Evolutionary conservation across 2,329 filamentous ascomycete species (phyloP), one percentile per base, ranked within the genome.

Genomic region (Penicillium psychrosexuale): DNA sequence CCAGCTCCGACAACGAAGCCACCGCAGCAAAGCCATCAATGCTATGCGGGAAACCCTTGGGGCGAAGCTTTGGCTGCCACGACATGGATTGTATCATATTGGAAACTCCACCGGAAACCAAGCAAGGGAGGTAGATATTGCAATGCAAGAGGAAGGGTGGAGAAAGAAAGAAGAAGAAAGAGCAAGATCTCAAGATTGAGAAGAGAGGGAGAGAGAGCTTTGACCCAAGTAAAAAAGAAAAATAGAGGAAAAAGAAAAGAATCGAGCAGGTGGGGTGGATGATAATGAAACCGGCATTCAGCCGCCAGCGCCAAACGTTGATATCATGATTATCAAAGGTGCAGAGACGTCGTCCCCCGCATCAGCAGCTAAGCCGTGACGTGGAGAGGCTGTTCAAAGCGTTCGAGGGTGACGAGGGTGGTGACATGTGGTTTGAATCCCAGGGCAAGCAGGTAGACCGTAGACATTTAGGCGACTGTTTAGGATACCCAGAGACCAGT

Each of bases 11-110:
- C 31, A 72, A 51, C 43, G 72, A 65, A 40, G 68, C 64, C 51
- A 72, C 57, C 15, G 68, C 53, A 47, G 63, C 64, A 58, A 71
- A 64, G 49, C 69, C 67, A 60, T 69, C 70, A 42, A 74, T 62
- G 58, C 56, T 61, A 59, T 74, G 70, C 53, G 71, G 62, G 40
- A 68, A 67, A 46, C 71, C 73, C 58, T 75, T 77, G 22, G 71
- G 74, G 54, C 69, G 70, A 51, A 74, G 62, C 58, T 72, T 73
- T 17, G 70, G 71, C 61, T 73, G 72, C 56, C 66, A 67, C 34
- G 68, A 69, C 70, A 83, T 84, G 33, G 37, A 44, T 39, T 37
- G 49, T 24, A 44, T 43, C 38, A 59, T 50, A 28, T 37, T 46
- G 24, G 13, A 44, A 53, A 42, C 22, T 34, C 27, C 47, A 49